phyloP scores from a whole-genome alignment of 2,329 filamentous ascomycete species.

The Aschersonia sp. region DNA sequence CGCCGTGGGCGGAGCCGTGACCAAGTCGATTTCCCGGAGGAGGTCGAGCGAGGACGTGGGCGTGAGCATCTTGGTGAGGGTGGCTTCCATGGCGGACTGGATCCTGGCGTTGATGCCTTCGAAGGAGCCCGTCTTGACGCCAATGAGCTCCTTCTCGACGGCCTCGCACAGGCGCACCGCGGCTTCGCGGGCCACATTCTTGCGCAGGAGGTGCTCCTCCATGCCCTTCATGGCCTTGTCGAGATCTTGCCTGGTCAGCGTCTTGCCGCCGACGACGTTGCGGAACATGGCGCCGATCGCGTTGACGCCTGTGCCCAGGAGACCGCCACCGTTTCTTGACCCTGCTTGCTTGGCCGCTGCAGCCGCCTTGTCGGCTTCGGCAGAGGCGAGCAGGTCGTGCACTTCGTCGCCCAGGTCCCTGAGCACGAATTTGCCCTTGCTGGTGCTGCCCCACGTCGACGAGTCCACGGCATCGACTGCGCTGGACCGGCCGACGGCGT shows the following conservation, averaged over 20 bases:
- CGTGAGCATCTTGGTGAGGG: conserved; percentile 86
- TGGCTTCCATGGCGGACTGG: conserved; percentile 76
- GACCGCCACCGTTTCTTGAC: conserved; percentile 37
- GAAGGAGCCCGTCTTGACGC: conserved; percentile 83
- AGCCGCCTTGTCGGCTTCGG: conserved; percentile 48
- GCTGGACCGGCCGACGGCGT: conserved; percentile 34
- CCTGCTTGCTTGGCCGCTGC: conserved; percentile 29
- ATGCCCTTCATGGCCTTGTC: conserved; percentile 89
- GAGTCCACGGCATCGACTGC: conserved; percentile 62
- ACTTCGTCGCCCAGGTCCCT: conserved; percentile 92
- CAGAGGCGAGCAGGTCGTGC: conserved; percentile 70
- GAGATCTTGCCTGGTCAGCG: conserved; percentile 74
- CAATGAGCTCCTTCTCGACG: conserved; percentile 78
- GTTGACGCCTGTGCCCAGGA: conserved; percentile 67
- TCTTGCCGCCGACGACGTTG: conserved; percentile 91
- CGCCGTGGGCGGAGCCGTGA: conserved; percentile 44
- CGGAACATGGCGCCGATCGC: conserved; percentile 81
- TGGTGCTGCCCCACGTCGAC: conserved; percentile 72
- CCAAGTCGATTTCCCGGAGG: conserved; percentile 77
- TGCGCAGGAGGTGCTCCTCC: conserved; percentile 86
- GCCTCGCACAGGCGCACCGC: conserved; percentile 82
- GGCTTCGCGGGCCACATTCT: conserved; percentile 93
- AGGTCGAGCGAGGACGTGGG: conserved; percentile 91
- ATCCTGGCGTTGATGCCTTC: conserved; percentile 78
- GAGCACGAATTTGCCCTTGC: conserved; percentile 83